Percentiles rank a stretch among this genome's conserved stretches.
These are phyloP conservation scores for Penicillium paneum DNA, from an alignment of 2,329 filamentous ascomycete genomes.

Conservation along the genomic window DNA sequence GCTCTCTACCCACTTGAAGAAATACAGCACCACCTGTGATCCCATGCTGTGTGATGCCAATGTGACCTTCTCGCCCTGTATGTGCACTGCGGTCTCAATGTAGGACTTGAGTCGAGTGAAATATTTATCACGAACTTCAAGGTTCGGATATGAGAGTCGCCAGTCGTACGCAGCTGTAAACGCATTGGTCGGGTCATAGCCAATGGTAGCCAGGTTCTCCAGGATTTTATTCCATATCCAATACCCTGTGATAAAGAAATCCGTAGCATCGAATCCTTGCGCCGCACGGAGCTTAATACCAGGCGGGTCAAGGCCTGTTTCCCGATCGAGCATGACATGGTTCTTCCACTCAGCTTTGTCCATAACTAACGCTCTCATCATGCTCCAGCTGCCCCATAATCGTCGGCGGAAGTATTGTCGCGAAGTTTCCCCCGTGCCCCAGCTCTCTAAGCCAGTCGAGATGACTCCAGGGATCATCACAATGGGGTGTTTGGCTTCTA, in stretches of 20 bases:
- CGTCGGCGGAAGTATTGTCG: constrained; percentile 90
- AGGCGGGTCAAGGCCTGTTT: constrained; percentile 85
- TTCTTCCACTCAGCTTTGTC: constrained; percentile 94
- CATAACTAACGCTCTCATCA: constrained; percentile 92
- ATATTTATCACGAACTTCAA: constrained; percentile 88
- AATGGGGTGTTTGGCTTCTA: constrained; percentile 78
- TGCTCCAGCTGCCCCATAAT: constrained; percentile 96
- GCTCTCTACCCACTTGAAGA: constrained; percentile 78
- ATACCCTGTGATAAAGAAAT: constrained; percentile 79
- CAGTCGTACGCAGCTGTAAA: constrained; percentile 79
- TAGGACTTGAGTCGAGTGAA: constrained; percentile 87
- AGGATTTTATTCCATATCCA: constrained; percentile 99
- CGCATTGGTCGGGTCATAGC: constrained; percentile 80
- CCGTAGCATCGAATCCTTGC: constrained; percentile 94
- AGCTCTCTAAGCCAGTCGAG: constrained; percentile 92
- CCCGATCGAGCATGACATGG: constrained; percentile 94
- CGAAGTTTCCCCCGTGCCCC: constrained; percentile 83
- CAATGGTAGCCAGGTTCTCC: constrained; percentile 91
- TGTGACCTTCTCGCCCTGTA: constrained; percentile 74
- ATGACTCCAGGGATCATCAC: constrained; percentile 98
- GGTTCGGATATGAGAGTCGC: constrained; percentile 84
- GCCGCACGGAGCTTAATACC: constrained; percentile 86
- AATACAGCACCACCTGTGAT: constrained; percentile 83
- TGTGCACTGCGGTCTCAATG: constrained; percentile 77
- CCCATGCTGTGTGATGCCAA: constrained; percentile 97